A percentile compares a stretch with the other conserved stretches of the same genome.
These are phyloP conservation scores for Cyclocybe cylindracea DNA, from an alignment of 768 basidiomycete species.

Conservation along the genomic window DNA sequence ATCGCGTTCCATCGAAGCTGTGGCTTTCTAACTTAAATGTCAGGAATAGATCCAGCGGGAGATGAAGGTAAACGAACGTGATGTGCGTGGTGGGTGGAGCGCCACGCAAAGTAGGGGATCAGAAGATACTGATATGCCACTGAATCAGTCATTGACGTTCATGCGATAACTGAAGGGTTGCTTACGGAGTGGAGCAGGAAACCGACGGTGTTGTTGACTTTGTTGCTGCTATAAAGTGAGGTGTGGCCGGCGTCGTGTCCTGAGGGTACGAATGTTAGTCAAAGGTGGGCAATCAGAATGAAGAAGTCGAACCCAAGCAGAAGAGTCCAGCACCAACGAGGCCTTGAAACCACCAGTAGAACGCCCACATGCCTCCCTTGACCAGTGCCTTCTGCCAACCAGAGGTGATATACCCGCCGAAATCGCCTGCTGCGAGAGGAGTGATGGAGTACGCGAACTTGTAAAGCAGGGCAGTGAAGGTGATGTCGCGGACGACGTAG, in stretches of 20 bases:
- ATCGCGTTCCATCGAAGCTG: conserved; percentile 72
- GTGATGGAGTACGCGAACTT: conserved; percentile 44
- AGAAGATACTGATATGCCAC: conserved; percentile 34
- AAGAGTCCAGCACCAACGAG: conserved; percentile 46
- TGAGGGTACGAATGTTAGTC: conserved; percentile 6
- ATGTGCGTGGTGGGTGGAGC: conserved; percentile 64
- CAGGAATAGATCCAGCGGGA: no score
- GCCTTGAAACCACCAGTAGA: conserved; percentile 53
- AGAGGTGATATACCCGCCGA: conserved; percentile 37
- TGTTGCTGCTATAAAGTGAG: conserved; percentile 29
- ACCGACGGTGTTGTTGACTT: conserved; percentile 38
- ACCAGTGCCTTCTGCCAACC: conserved; percentile 30
- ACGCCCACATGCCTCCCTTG: conserved; percentile 40
- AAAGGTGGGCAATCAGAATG: not conserved
- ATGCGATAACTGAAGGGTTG: not conserved
- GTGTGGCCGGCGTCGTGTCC: conserved; percentile 43
- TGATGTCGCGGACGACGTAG: conserved; percentile 48
- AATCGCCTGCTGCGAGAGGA: conserved; percentile 36
- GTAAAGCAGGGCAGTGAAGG: conserved; percentile 43
- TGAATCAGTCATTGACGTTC: not conserved
- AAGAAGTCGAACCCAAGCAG: conserved; percentile 34
- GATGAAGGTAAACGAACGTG: conserved; percentile 24
- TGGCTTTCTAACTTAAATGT: conserved; percentile 36
- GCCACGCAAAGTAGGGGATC: conserved; percentile 63
- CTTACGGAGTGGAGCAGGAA: conserved; percentile 39